Evolutionary conservation across 2,329 filamentous ascomycete genomes (phyloP), one percentile per base, ranked within the genome.

Genomic region (Penicillium sp.): DNA sequence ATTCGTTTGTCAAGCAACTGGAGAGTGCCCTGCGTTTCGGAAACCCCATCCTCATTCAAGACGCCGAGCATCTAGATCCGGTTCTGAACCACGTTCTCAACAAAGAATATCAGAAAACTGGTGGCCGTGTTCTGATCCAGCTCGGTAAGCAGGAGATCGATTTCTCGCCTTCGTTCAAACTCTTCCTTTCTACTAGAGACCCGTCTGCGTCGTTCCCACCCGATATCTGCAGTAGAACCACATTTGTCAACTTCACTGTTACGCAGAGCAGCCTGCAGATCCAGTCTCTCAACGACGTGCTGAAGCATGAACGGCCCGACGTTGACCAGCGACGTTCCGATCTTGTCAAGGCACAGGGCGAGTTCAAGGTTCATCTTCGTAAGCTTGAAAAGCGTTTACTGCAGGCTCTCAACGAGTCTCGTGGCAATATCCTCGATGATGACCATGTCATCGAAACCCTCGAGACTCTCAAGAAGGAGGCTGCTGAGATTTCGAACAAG

Each of bases 221-320:
- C 0, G 95, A 99, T 74, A 92, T 99, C 66, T 99, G 96, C 87
- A 97, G 93, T 83, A 88, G 96, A 72, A 98, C 95, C 7, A 99
- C 96, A 0, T 97, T 99, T 79, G 95, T 99, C 85, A 99, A 99
- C 81, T 99, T 99, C 71, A 98, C 96, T 1, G 94, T 99, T 66
- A 99, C 95, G 5, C 94, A 98, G 81, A 97, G 95, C 86, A 98
- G 94, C 84, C 85, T 99, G 73, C 95, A 97, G 81, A 98, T 95
- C 2, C 95, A 99, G 79, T 97, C 95, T 1, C 87, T 99, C 69
- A 97, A 97, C 70, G 93, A 99, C 66, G 95, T 98, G 38, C 86
- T 99, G 73, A 98, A 98, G 78, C 97, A 93, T 15, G 95, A 99
- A 83, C 88, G 96, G 60, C 95, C 96, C 4, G 95, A 99, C 79